These are phyloP conservation scores for Rhazya stricta DNA, from an alignment of 257 asterid species.

Conservation along the genomic window DNA sequence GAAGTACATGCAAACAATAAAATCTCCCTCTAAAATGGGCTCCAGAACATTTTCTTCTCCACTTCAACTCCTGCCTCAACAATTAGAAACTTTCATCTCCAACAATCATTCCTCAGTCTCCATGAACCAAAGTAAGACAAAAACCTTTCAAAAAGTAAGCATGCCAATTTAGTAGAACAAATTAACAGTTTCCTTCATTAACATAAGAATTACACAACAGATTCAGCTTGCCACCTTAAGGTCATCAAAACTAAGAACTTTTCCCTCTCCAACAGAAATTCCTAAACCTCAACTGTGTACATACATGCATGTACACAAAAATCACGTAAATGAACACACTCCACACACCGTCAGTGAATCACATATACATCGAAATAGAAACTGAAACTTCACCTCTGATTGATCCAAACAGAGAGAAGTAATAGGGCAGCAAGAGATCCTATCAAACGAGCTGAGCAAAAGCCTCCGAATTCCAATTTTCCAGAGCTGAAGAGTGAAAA, in stretches of 20 bases:
- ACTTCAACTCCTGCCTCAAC: not conserved
- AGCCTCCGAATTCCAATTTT: not conserved
- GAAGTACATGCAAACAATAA: not conserved
- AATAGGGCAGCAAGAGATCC: not conserved
- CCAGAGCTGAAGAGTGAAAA: not conserved
- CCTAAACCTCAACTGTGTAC: not conserved
- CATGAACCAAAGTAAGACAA: not conserved
- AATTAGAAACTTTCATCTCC: not conserved
- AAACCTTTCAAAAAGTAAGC: not conserved
- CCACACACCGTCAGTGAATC: not conserved
- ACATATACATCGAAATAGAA: not conserved
- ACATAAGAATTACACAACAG: not conserved
- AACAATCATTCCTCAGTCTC: not conserved
- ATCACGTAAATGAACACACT: not conserved
- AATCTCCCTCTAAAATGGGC: not conserved
- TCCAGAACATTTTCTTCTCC: not conserved
- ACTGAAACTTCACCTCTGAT: not conserved
- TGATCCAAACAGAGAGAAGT: conserved; percentile 1
- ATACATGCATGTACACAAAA: not conserved
- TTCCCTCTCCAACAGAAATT: not conserved
- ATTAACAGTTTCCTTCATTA: not conserved
- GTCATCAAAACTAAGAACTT: not conserved
- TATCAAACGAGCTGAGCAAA: not conserved
- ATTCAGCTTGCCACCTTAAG: not conserved
- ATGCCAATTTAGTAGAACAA: not conserved